phyloP scores from a whole-genome alignment of 257 asterid species.

The Schizonepeta tenuifolia region DNA sequence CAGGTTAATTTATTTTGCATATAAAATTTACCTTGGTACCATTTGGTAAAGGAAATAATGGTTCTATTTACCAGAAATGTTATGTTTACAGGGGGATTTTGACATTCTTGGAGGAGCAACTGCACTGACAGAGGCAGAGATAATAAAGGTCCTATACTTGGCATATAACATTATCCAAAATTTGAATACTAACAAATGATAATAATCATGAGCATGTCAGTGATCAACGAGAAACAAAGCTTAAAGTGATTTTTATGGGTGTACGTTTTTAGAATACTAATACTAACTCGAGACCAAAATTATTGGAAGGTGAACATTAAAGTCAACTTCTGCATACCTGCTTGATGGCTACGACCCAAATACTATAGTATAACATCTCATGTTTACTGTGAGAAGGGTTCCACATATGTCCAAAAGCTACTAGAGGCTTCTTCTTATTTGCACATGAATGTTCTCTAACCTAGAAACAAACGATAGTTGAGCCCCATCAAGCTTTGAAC shows the following conservation, averaged over 20 bases:
- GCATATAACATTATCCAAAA: conserved; percentile 9
- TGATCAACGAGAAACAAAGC: background rate
- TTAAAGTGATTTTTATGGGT: background rate
- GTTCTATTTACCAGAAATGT: conserved; percentile 17
- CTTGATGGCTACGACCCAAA: conserved; percentile 4
- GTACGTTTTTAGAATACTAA: background rate
- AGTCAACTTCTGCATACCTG: conserved; percentile 17
- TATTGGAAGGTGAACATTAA: background rate
- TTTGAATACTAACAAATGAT: background rate
- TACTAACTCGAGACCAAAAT: background rate
- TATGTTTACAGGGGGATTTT: conserved; percentile 74
- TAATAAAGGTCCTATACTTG: conserved; percentile 69
- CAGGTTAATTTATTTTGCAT: conserved; percentile 62
- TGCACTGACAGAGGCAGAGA: conserved; percentile 94
- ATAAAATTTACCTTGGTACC: conserved; percentile 8
- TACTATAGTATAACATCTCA: background rate
- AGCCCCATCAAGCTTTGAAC: background rate
- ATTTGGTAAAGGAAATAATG: conserved; percentile 1
- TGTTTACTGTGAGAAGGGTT: background rate
- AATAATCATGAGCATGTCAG: conserved; percentile 3
- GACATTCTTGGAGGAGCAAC: conserved; percentile 92
- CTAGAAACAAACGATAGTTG: background rate
- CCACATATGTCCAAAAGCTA: conserved; percentile 3
- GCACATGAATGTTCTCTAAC: background rate
- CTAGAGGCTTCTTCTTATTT: background rate